phyloP scores from a whole-genome alignment of 768 basidiomycete genomes.

The Lepiota subincarnata region DNA sequence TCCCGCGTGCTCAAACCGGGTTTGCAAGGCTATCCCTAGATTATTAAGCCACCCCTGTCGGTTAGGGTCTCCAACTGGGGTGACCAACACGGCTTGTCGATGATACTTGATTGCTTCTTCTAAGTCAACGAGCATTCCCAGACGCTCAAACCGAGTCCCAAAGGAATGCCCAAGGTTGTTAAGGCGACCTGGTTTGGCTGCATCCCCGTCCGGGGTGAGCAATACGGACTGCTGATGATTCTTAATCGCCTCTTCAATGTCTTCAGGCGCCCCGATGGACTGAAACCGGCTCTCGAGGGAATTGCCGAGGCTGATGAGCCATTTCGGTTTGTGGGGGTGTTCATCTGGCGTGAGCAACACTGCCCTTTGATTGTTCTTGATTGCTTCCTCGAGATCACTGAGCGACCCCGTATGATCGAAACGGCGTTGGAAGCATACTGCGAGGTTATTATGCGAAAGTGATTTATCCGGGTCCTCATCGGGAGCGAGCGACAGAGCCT shows the following conservation, averaged over 20 bases:
- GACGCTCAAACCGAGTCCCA: background rate
- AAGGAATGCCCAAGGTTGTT: conserved; percentile 1
- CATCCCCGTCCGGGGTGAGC: background rate
- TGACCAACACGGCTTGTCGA: background rate
- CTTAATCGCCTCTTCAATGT: background rate
- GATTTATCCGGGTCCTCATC: background rate
- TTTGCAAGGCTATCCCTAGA: background rate
- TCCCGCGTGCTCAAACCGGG: background rate
- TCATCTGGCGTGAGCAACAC: background rate
- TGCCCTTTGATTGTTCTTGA: background rate
- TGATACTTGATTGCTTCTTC: background rate
- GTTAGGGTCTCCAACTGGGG: background rate
- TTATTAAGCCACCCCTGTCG: background rate
- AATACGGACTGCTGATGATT: background rate
- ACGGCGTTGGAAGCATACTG: background rate
- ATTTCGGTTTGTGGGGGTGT: background rate
- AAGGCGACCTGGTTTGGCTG: background rate
- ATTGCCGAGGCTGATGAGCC: background rate
- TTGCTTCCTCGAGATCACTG: background rate
- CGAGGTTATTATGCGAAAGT: background rate
- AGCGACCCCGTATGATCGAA: background rate
- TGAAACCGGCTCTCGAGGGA: background rate
- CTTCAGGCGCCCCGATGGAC: background rate
- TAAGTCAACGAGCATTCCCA: background rate
- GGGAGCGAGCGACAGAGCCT: background rate